A percentile compares a stretch with the other conserved stretches of the same genome.
Evolutionary conservation across 805 yeast species (phyloP).

Genomic region (Wickerhamiella siamensis): DNA sequence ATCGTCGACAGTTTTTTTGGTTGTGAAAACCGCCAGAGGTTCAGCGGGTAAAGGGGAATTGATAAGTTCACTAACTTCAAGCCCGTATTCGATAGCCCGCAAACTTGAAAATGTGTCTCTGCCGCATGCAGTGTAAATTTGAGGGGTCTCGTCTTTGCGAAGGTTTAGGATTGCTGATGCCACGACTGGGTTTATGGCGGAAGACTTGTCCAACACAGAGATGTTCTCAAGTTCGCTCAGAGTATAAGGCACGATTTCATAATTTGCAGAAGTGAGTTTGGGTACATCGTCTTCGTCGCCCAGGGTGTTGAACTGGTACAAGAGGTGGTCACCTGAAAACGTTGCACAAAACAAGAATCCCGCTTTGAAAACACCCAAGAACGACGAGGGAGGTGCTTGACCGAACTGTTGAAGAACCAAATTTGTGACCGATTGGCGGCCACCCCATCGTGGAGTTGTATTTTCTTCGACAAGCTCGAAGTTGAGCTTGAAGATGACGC

Average conservation of each 20-base stretch:
- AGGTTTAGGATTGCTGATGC: slow-evolving; percentile 2
- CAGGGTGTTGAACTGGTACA: slow-evolving; percentile 67
- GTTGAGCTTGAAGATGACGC: slow-evolving; percentile 62
- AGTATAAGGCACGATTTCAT: background rate
- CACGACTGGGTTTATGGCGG: slow-evolving; percentile 5
- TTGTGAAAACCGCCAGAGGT: slow-evolving; percentile 51
- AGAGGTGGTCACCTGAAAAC: slow-evolving; percentile 44
- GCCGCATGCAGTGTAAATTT: slow-evolving; percentile 32
- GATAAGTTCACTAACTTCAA: slow-evolving; percentile 47
- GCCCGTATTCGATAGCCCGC: slow-evolving; percentile 40
- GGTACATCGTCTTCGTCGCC: slow-evolving; percentile 41
- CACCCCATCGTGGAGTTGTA: slow-evolving; percentile 28
- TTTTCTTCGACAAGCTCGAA: slow-evolving; percentile 29
- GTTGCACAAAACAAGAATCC: slow-evolving; percentile 65
- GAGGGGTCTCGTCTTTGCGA: slow-evolving; percentile 23
- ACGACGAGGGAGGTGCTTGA: slow-evolving; percentile 45
- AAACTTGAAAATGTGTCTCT: slow-evolving; percentile 24
- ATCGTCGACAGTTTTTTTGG: slow-evolving; percentile 34
- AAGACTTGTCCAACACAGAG: background rate
- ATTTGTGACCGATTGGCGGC: slow-evolving; percentile 22
- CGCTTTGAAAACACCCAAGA: slow-evolving; percentile 47
- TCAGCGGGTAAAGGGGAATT: slow-evolving; percentile 53
- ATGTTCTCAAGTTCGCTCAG: slow-evolving; percentile 1
- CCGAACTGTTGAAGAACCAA: slow-evolving; percentile 46
- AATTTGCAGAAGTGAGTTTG: background rate